Evolutionary conservation across 2,329 filamentous ascomycete genomes (phyloP).

Genomic region (Ceratocystis harringtonii): DNA sequence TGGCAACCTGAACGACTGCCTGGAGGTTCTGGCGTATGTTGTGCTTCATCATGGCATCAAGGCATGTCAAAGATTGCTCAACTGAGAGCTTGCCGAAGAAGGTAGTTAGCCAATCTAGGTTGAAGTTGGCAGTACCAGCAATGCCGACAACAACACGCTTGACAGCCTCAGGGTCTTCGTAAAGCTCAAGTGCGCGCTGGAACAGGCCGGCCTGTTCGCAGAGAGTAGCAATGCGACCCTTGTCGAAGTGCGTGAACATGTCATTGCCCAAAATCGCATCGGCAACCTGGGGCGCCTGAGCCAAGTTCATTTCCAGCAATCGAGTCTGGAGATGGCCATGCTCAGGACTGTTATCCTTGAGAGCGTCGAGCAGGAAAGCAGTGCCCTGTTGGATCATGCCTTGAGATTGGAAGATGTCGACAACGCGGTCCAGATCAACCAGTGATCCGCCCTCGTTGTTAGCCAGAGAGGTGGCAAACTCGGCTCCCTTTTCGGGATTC

Average conservation of each 20-base stretch:
- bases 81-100: slow-evolving; percentile 93
- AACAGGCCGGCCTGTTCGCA: slow-evolving; percentile 85
- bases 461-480: slow-evolving; percentile 84
- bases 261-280: slow-evolving; percentile 96
- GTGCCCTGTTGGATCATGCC: slow-evolving; percentile 96
- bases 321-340: slow-evolving; percentile 88
- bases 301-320: slow-evolving; percentile 91
- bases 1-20: slow-evolving; percentile 85
- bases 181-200: slow-evolving; percentile 83
- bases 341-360: slow-evolving; percentile 89
- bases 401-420: slow-evolving; percentile 96
- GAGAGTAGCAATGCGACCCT: slow-evolving; percentile 68
- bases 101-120: slow-evolving; percentile 74
- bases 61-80: slow-evolving; percentile 82
- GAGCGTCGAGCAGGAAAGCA: slow-evolving; percentile 88
- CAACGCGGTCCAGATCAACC: slow-evolving; percentile 84
- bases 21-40: slow-evolving; percentile 97
- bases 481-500: slow-evolving; percentile 83
- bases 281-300: slow-evolving; percentile 92
- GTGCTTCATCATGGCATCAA: slow-evolving; percentile 89
- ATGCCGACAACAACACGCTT: slow-evolving; percentile 83
- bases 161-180: slow-evolving; percentile 75
- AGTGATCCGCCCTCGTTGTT: slow-evolving; percentile 77
- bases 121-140: slow-evolving; percentile 68
- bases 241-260: slow-evolving; percentile 97